Evolutionary conservation across 2,329 filamentous ascomycete species (phyloP).

Genomic region (Fulvia fulva): DNA sequence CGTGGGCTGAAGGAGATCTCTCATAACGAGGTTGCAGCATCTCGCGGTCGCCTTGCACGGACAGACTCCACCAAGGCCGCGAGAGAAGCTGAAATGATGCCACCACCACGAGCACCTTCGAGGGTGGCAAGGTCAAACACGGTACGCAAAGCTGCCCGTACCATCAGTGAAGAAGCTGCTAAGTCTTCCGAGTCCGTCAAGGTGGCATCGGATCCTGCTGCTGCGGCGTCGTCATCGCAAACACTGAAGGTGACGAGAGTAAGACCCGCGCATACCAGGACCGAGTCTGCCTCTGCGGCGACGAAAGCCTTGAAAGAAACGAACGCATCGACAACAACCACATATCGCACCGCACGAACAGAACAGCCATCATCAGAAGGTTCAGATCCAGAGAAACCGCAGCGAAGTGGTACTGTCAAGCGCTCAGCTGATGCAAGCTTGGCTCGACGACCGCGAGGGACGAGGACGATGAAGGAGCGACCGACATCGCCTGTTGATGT

Average conservation of each 20-base stretch:
- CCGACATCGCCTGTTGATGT: constrained; percentile 24
- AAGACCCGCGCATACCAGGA: constrained; percentile 16
- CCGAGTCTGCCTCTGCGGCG: constrained; percentile 13
- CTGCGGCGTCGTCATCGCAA: constrained; percentile 14
- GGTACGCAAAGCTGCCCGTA: constrained; percentile 28
- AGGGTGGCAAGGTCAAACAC: constrained; percentile 25
- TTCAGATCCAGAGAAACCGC: constrained; percentile 28
- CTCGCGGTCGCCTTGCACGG: constrained; percentile 12
- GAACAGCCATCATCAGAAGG: constrained; percentile 12
- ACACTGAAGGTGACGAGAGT: constrained; percentile 22
- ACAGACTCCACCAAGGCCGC: constrained; percentile 17
- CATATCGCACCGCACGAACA: constrained; percentile 23
- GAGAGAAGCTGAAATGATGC: constrained; percentile 33
- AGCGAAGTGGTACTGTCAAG: constrained; percentile 24
- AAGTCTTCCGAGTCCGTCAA: constrained; percentile 25
- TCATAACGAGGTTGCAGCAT: constrained; percentile 39
- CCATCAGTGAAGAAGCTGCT: constrained; percentile 33
- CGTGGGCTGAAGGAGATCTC: constrained; percentile 44
- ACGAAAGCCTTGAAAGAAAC: constrained; percentile 22
- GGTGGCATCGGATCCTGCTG: constrained; percentile 22
- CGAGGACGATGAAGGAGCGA: constrained; percentile 23
- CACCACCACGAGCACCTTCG: constrained; percentile 25
- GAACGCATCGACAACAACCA: constrained; percentile 23
- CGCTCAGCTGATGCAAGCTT: constrained; percentile 36
- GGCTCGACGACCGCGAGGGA: constrained; percentile 32